These are phyloP conservation scores for Colletotrichum incanum DNA, from an alignment of 2,329 filamentous ascomycete genomes.

Conservation along the genomic window DNA sequence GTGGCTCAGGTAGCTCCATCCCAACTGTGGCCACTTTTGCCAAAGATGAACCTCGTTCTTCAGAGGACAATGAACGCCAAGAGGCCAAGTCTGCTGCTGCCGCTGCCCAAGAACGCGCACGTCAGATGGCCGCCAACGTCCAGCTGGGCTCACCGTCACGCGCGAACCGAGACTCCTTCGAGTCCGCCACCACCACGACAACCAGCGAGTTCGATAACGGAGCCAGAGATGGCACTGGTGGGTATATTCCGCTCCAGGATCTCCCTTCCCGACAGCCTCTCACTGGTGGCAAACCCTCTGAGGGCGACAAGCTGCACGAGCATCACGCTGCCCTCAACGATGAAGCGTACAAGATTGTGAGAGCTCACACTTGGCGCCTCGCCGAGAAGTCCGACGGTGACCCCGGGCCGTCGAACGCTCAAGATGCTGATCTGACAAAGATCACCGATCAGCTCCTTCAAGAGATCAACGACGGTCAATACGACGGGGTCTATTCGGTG, in stretches of 20 bases:
- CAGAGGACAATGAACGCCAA: conserved; percentile 46
- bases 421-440: conserved; percentile 19
- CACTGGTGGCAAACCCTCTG: conserved; percentile 14
- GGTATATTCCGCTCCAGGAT: conserved; percentile 52
- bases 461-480: conserved; percentile 57
- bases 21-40: conserved; percentile 45
- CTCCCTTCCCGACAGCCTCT: conserved; percentile 45
- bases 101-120: conserved; percentile 61
- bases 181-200: conserved; percentile 53
- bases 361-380: conserved; percentile 56
- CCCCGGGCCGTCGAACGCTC: conserved; percentile 35
- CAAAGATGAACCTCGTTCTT: conserved; percentile 24
- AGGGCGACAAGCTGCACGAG: conserved; percentile 44
- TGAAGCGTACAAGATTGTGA: conserved; percentile 61
- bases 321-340: conserved; percentile 49
- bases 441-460: conserved; percentile 41
- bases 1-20: conserved; percentile 58
- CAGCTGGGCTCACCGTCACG: conserved; percentile 55
- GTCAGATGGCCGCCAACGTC: conserved; percentile 59
- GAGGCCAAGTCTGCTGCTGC: conserved; percentile 52
- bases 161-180: conserved; percentile 55
- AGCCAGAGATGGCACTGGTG: conserved; percentile 43
- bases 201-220: conserved; percentile 49
- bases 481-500: conserved; percentile 59
- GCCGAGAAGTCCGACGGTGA: conserved; percentile 16